These are phyloP conservation scores for Cutaneotrichosporon sp. DNA, from an alignment of 1,284 basidiomycete genomes.

Conservation along the genomic window DNA sequence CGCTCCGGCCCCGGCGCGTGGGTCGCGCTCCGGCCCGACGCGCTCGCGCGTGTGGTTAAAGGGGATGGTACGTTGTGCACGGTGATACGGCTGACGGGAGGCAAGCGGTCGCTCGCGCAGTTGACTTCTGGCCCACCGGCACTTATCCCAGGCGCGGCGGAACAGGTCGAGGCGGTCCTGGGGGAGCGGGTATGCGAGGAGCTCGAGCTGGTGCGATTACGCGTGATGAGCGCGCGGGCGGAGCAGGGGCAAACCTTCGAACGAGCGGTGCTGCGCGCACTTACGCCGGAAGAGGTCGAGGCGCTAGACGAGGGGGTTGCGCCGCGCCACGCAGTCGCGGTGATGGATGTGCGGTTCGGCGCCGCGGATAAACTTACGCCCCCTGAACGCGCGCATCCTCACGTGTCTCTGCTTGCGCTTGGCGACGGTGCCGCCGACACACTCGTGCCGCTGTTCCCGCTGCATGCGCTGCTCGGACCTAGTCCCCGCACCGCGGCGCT, in stretches of 20 bases:
- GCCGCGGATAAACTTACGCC: background rate
- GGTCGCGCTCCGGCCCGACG: constrained; percentile 11
- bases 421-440: too few relatives aligned
- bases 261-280: background rate
- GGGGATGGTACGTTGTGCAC: background rate
- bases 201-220: constrained; percentile 11
- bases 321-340: constrained; percentile 1
- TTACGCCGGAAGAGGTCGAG: background rate
- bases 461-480: background rate
- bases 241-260: too few relatives aligned
- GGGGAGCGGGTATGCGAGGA: constrained; percentile 17
- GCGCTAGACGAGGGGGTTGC: background rate
- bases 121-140: background rate
- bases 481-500: background rate
- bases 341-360: constrained; percentile 5
- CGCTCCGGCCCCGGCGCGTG: constrained; percentile 15
- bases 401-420: background rate
- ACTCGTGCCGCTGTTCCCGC: background rate
- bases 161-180: constrained; percentile 16
- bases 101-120: background rate
- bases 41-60: background rate
- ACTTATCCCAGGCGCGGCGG: background rate
- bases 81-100: too few relatives aligned
- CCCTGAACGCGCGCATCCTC: background rate
- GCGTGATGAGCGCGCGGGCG: background rate